These are phyloP conservation scores for Niebla homalea DNA, from an alignment of 495 filamentous ascomycete species.

Conservation along the genomic window DNA sequence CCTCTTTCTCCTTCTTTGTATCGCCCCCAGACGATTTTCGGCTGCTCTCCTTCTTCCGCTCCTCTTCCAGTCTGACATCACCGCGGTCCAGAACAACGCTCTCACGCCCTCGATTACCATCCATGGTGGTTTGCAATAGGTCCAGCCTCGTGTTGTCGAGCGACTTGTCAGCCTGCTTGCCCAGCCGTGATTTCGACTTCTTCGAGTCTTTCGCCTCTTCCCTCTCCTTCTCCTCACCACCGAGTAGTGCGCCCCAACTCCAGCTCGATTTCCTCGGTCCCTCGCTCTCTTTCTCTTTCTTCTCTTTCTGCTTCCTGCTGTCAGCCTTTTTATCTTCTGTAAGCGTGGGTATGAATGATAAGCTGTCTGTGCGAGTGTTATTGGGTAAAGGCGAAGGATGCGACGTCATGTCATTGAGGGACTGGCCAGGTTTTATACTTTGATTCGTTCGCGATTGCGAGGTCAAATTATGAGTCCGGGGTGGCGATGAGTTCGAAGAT, in stretches of 20 bases:
- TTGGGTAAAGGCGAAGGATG: conserved; percentile 56
- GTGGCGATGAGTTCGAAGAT: not conserved
- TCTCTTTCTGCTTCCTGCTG: conserved; percentile 49
- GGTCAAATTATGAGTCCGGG: conserved; percentile 12
- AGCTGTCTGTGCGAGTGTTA: conserved; percentile 56
- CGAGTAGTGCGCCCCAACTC: conserved; percentile 52
- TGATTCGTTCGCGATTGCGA: conserved; percentile 10
- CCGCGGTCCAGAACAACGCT: conserved; percentile 73
- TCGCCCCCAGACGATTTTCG: conserved; percentile 56
- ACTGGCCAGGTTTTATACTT: conserved; percentile 22
- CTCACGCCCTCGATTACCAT: conserved; percentile 58
- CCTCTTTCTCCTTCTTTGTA: conserved; percentile 75
- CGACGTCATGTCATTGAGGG: conserved; percentile 47
- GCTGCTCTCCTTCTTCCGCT: conserved; percentile 66
- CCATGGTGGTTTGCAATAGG: conserved; percentile 68
- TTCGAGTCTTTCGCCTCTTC: conserved; percentile 48
- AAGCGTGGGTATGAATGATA: conserved; percentile 76
- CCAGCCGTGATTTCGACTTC: conserved; percentile 47
- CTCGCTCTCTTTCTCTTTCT: conserved; percentile 40
- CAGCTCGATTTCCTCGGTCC: conserved; percentile 67
- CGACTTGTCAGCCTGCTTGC: conserved; percentile 37
- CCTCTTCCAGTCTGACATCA: conserved; percentile 63
- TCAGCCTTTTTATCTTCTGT: conserved; percentile 53
- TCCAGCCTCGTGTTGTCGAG: conserved; percentile 71
- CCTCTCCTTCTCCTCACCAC: conserved; percentile 56